Evolutionary conservation across 1,284 basidiomycete species (phyloP), one percentile per base, ranked within the genome.

Genomic region (Cerrena zonata): DNA sequence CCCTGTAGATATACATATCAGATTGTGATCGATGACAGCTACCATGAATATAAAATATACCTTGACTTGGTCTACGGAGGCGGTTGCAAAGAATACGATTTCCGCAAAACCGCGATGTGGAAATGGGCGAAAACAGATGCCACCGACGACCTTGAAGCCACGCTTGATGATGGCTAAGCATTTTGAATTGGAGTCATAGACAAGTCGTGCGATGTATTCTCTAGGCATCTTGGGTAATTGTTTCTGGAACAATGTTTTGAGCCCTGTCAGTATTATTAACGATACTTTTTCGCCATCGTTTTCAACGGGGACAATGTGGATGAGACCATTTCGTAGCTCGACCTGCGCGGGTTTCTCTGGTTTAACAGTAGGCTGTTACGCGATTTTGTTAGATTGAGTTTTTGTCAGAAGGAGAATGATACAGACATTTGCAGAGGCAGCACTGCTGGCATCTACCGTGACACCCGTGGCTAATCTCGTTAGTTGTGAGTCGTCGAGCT

Each of bases 141-240:
- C 96, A 19, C 95, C 96, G 1, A 99, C 95, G 37, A 99, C 95
- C 62, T 95, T 94, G 67, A 87, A 86, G 0, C 96, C 96, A 24
- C 88, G 79, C 69, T 98, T 98, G 65, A 98, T 88, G 65, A 99
- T 98, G 2, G 94, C 95, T 53, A 99, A 79, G 40, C 84, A 84
- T 64, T 89, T 89, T 43, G 96, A 96, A 62, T 94, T 96, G 38
- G 79, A 76, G 66, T 99, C 95, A 56, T 94, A 91, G 0, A 99
- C 95, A 13, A 99, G 78, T 34, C 96, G 83, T 1, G 96, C 92
- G 58, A 99, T 99, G 63, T 99, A 99, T 67, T 99, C 96, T 62
- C 94, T 78, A 19, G 96, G 96, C 96, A 99, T 99, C 70, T 98
- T 98, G 5, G 96, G 96, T 4, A 99, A 72, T 67, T 99, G 96